Conservation (phyloP, 768 basidiomycete species). For the Coprinellus aureogranulatus region DNA sequence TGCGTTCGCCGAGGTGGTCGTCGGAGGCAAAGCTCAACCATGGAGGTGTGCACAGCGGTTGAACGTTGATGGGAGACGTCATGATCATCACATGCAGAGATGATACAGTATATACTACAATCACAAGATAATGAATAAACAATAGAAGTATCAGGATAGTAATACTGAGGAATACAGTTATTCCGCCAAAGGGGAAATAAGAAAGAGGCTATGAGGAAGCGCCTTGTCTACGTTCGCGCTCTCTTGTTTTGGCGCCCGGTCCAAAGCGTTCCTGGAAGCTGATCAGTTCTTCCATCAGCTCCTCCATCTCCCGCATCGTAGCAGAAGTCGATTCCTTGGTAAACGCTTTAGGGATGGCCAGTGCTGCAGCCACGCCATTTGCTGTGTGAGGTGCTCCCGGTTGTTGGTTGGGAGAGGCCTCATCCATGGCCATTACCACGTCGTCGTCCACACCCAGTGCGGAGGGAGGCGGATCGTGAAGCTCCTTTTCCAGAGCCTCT, state of each 20-base stretch:
- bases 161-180: too few species aligned
- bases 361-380: not conserved
- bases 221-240: slow-evolving; percentile 48
- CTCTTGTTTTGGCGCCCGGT: slow-evolving; percentile 47
- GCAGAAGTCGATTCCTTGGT: slow-evolving; percentile 13
- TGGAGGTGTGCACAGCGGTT: not conserved
- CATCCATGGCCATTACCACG: slow-evolving; percentile 15
- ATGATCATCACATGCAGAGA: not conserved
- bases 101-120: too few species aligned
- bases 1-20: not conserved
- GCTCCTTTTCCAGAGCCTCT: slow-evolving; percentile 61
- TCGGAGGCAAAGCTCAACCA: not conserved
- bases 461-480: slow-evolving; percentile 30
- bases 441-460: not conserved
- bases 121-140: too few species aligned
- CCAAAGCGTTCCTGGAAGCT: slow-evolving; percentile 86
- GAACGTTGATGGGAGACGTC: not conserved
- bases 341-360: slow-evolving; percentile 7
- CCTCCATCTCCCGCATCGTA: slow-evolving; percentile 86
- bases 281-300: slow-evolving; percentile 86
- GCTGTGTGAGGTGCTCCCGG: slow-evolving; percentile 11
- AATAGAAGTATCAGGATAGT: not conserved
- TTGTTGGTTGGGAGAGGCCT: slow-evolving; percentile 33
- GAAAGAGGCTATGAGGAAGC: too few species aligned
- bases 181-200: too few species aligned